Conservation (phyloP, 176 grass and related monocot species). For the Aegilops bicornis region DNA sequence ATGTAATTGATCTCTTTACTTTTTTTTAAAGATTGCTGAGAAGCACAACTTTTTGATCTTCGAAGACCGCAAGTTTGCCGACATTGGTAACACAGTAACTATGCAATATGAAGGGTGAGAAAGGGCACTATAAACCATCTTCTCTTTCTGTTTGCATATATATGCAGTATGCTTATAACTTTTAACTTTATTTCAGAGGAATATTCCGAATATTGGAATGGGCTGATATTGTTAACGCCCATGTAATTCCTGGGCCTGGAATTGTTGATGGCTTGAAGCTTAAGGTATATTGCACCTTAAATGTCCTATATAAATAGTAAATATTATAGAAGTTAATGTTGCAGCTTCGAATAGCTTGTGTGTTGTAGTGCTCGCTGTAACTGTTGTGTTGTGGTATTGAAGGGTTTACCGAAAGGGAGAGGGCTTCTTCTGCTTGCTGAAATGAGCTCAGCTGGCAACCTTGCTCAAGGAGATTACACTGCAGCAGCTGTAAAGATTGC, state of each 20-base stretch:
- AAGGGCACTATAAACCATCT: not conserved
- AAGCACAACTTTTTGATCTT: constrained; percentile 96
- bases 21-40: constrained; percentile 71
- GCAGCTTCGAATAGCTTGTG: too few species aligned
- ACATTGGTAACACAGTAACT: constrained; percentile 95
- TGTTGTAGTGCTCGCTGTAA: not conserved
- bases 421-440: constrained; percentile 79
- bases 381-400: too few species aligned
- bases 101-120: constrained; percentile 98
- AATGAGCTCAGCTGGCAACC: constrained; percentile 90
- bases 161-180: constrained; percentile 4
- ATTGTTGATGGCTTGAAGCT: too few species aligned
- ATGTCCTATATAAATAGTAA: too few species aligned
- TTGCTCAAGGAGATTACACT: constrained; percentile 83
- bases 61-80: constrained; percentile 94
- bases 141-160: constrained; percentile 12
- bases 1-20: not conserved
- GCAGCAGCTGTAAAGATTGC: constrained; percentile 84
- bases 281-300: too few species aligned
- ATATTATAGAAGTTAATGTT: too few species aligned
- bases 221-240: too few species aligned
- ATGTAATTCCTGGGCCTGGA: too few species aligned
- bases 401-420: constrained; percentile 59
- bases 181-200: too few species aligned
- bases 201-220: too few species aligned